Conservation (phyloP, 1,139 yeast genomes). For the Citeromyces hawaiiensis region DNA sequence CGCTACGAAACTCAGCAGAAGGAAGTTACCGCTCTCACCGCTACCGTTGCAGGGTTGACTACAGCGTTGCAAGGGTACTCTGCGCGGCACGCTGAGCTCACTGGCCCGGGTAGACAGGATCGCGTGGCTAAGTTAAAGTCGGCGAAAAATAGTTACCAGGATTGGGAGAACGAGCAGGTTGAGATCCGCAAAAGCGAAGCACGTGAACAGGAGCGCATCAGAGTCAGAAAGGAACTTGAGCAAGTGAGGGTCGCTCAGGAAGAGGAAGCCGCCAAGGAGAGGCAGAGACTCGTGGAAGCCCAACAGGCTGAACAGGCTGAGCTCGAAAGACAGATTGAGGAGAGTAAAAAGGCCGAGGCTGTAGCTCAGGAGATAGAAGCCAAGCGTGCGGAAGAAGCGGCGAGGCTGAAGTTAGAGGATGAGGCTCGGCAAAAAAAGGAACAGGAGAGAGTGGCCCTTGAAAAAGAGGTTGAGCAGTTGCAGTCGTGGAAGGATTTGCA, state of each 20-base stretch:
- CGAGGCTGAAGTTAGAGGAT: constrained; percentile 28
- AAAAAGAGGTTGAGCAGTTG: constrained; percentile 20
- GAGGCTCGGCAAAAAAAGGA: constrained; percentile 21
- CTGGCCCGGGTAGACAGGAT: background rate
- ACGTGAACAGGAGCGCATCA: constrained; percentile 32
- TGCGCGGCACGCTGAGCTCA: background rate
- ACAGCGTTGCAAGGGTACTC: background rate
- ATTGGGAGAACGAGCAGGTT: constrained; percentile 31
- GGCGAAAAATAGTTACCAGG: constrained; percentile 3
- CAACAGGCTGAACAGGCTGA: constrained; percentile 15
- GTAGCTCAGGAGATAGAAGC: constrained; percentile 13
- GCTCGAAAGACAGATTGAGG: constrained; percentile 15
- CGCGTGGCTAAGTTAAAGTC: background rate
- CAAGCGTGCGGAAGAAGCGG: constrained; percentile 20
- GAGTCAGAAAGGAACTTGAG: constrained; percentile 28
- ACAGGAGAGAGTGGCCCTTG: constrained; percentile 18
- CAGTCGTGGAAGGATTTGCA: constrained; percentile 20
- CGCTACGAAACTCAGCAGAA: background rate
- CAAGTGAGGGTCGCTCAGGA: constrained; percentile 26
- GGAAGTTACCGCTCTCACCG: background rate
- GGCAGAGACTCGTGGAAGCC: constrained; percentile 12
- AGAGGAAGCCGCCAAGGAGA: constrained; percentile 17
- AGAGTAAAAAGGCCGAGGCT: constrained; percentile 16
- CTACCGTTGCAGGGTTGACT: background rate
- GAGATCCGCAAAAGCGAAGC: constrained; percentile 28